Evolutionary conservation across 805 yeast species (phyloP).

Genomic region (Yarrowia sp.): DNA sequence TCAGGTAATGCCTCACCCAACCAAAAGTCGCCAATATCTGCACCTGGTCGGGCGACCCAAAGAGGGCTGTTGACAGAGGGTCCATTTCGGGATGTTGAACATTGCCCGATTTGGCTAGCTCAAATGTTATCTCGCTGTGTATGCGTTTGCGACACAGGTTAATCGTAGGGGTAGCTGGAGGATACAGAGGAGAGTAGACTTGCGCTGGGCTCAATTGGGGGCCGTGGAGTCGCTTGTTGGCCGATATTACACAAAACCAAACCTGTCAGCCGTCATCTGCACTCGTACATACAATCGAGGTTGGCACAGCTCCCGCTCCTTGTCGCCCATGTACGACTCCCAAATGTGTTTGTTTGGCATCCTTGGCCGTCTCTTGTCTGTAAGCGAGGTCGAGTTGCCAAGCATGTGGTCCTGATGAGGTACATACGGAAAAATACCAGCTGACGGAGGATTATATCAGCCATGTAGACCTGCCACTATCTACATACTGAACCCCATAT

Average conservation of each 20-base stretch:
- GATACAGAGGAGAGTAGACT: background rate
- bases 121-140: background rate
- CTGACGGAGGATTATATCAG: too few relatives aligned
- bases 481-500: too few relatives aligned
- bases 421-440: background rate
- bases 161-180: background rate
- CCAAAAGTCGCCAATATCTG: slow-evolving; percentile 1
- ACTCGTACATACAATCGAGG: background rate
- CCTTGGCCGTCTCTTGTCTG: slow-evolving; percentile 10
- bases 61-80: slow-evolving; percentile 5
- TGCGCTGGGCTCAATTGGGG: background rate
- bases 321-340: slow-evolving; percentile 3
- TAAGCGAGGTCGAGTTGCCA: slow-evolving; percentile 1
- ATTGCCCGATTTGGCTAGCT: background rate
- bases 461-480: too few relatives aligned
- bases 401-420: slow-evolving; percentile 4
- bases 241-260: background rate
- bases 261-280: background rate
- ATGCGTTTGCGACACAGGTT: background rate
- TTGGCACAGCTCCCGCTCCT: background rate
- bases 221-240: background rate
- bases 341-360: slow-evolving; percentile 1
- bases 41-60: slow-evolving; percentile 9
- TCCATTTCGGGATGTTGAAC: slow-evolving; percentile 29
- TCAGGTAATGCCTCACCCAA: slow-evolving; percentile 2